Base-by-base conservation (phyloP, 2,329 filamentous ascomycete genomes). In the Esteya vermicola region DNA sequence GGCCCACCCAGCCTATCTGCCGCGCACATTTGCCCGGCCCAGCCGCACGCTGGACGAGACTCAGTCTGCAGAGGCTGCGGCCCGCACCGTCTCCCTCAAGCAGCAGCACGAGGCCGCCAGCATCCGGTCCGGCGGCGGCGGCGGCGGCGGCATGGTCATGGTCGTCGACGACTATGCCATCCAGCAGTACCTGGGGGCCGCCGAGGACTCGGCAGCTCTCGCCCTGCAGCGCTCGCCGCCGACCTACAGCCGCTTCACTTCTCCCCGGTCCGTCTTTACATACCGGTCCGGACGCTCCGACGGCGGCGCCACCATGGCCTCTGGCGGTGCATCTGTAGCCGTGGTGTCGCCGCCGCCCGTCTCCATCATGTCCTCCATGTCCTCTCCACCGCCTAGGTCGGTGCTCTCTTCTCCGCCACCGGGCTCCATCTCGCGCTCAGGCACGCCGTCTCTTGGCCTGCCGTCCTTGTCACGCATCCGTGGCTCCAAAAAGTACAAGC, bases 1-100 rank as follows among this genome's bases (percentile, higher is more conserved):
- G 0, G 56, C 64, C 0, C 68, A 72, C 43, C 63, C 61, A 1
- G 68, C 68, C 0, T 72, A 71, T 37, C 58, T 68, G 18, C 62
- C 64, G 1, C 55, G 54, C 0, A 34, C 40, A 1, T 22, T 44
- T 3, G 25, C 33, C 1, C 43, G 43, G 1, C 26, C 33, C 1
- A 48, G 44, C 40, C 46, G 46, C 13, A 36, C 35, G n/a, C 36
- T 12, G 5, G 25, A 23, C 4, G 12, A 16, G 14, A 23, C 19
- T 12, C 14, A 35, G 20, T n/a, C n/a, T n/a, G n/a, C n/a, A n/a
- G n/a, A n/a, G n/a, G n/a, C n/a, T n/a, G n/a, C n/a, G n/a, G n/a
- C n/a, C n/a, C n/a, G n/a, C n/a, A n/a, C n/a, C n/a, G n/a, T n/a
- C n/a, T n/a, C n/a, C n/a, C n/a, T n/a, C n/a, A n/a, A n/a, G n/a